Evolutionary conservation across 257 asterid species (phyloP).

Genomic region (Solanum gracilifrons): DNA sequence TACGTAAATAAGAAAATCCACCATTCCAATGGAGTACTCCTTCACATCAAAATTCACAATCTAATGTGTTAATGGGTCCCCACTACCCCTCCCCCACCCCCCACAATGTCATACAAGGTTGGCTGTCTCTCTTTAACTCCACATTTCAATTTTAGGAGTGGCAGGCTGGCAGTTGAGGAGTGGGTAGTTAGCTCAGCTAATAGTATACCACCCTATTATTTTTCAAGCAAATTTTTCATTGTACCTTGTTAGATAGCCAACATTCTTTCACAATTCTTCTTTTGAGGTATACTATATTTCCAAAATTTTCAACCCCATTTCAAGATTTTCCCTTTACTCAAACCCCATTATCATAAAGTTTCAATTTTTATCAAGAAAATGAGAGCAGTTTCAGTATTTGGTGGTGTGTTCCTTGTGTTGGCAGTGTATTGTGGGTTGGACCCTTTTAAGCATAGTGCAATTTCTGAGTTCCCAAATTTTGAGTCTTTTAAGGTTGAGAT

Average conservation of each 20-base stretch:
- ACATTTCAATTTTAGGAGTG: background rate
- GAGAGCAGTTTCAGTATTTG: constrained; percentile 18
- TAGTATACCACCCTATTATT: background rate
- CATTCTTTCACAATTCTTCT: background rate
- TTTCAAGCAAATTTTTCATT: background rate
- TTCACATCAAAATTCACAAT: background rate
- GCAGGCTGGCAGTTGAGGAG: background rate
- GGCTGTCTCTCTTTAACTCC: background rate
- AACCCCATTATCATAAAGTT: background rate
- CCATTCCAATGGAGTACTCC: background rate
- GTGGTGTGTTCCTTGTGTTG: constrained; percentile 34
- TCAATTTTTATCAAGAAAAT: background rate
- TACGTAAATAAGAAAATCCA: background rate
- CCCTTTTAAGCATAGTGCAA: constrained; percentile 65
- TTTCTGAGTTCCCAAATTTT: constrained; percentile 57
- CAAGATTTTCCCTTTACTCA: background rate
- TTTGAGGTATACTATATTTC: background rate
- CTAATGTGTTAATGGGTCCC: background rate
- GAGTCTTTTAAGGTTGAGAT: constrained; percentile 45
- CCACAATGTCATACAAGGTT: background rate
- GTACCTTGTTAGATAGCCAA: background rate
- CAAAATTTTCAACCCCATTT: background rate
- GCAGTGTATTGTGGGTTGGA: constrained; percentile 85
- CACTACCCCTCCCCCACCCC: rapidly evolving
- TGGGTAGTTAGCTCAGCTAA: background rate